Conservation (phyloP, 177 flowering plant species). For the Vitis hybrid region DNA sequence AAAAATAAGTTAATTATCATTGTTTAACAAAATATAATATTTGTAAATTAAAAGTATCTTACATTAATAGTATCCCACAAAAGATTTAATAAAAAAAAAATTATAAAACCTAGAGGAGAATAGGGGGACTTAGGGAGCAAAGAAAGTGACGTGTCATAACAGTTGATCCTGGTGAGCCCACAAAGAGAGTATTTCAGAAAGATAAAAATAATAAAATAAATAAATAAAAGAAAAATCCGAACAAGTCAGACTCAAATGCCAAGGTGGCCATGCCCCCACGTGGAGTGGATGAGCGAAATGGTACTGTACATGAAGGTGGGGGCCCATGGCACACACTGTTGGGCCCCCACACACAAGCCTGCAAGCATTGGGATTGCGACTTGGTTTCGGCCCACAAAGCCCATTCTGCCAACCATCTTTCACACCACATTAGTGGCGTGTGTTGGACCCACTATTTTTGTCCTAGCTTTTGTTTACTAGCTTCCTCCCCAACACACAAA, state of each 20-base stretch:
- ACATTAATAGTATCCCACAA: no score
- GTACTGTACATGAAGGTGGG: neutral
- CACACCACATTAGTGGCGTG: conserved; percentile 5
- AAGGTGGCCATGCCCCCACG: conserved; percentile 33
- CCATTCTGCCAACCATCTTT: conserved; percentile 34
- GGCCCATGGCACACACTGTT: neutral
- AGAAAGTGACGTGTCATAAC: conserved; percentile 18
- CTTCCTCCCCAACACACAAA: neutral
- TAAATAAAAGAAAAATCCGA: neutral
- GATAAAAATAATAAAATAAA: neutral
- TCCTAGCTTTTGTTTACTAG: neutral
- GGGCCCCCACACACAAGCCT: conserved; percentile 8
- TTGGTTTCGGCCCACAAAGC: conserved; percentile 37
- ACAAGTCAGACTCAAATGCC: neutral
- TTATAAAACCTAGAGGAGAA: neutral
- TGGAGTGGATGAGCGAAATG: conserved; percentile 29
- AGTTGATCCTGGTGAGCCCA: conserved; percentile 17
- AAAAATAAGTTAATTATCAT: no score
- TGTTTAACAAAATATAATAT: no score
- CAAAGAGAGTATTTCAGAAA: neutral
- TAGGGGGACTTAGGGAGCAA: conserved; percentile 1
- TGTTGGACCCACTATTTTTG: conserved; percentile 14
- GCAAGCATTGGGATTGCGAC: conserved; percentile 35
- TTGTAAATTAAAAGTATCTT: no score
- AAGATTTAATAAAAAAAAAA: neutral